Base-by-base conservation (phyloP, 2,329 filamentous ascomycete genomes). In the Metarhizium album region DNA sequence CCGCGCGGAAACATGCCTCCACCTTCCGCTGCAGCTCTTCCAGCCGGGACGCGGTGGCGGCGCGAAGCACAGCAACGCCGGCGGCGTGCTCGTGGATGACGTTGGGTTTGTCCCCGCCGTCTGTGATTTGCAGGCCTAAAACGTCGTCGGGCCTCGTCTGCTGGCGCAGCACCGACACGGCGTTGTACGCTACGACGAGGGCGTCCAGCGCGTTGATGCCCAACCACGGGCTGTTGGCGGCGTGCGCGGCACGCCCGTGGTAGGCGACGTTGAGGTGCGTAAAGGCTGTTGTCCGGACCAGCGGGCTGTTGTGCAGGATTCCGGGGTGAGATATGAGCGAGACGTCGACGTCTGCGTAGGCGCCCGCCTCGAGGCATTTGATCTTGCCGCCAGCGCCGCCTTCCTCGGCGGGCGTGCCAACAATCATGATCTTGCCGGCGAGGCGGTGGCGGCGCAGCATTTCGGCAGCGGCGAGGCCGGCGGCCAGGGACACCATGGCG, bases 141-240 rank as follows among this genome's bases (percentile, higher is more conserved):
- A 72, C 63, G 54, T 75, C 73, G 11, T 72, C 72, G 0, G 77
- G 75, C 61, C 71, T 67, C 4, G 74, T 71, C 62, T 82, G 78
- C 62, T 81, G 78, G 2, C 78, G 71, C 33, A 82, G 67, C 5
- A 75, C 66, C 0, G 74, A 70, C 5, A 81, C 59, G 42, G 64
- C 65, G 46, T 69, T 71, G 57, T 75, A 75, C 5, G 66, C 71
- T 0, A 69, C 65, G 3, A 82, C 64, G 22, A 79, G 57, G 1
- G 76, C 78, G 58, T 82, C 78, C 1, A 81, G 69, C 0, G 78
- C 78, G 58, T 82, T 82, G 57, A 77, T 68, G 0, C 78, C 78
- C 4, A 76, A 67, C 77, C 76, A 81, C 0, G 78, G 78, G 29
- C 69, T 74, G 1, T 70, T 70, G 3, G 75, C 76, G 0, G 78